phyloP scores from a whole-genome alignment of 2,329 filamentous ascomycete genomes.

The Ceratocystis papillata region DNA sequence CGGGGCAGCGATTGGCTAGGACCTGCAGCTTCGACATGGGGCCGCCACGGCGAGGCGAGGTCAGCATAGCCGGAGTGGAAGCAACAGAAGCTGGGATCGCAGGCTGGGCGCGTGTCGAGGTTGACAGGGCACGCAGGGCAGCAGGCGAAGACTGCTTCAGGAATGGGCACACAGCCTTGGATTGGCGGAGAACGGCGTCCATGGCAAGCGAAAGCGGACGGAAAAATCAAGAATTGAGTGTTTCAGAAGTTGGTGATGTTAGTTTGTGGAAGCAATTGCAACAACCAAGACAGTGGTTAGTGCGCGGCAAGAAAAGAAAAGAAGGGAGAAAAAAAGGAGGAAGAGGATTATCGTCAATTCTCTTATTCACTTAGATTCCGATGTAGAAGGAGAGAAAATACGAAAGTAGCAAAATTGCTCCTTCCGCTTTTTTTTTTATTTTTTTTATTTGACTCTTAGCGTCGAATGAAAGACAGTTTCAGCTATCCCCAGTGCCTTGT shows the following conservation, averaged over 20 bases:
- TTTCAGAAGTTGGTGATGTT: not conserved
- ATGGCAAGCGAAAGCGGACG: conserved; percentile 39
- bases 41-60: conserved; percentile 63
- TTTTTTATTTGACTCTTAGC: not conserved
- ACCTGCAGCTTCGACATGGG: conserved; percentile 96
- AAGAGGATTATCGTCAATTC: not conserved
- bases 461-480: not conserved
- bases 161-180: conserved; percentile 94
- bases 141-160: conserved; percentile 87
- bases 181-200: conserved; percentile 92
- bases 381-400: not conserved
- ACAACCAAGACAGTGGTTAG: not conserved
- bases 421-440: conserved; percentile 2
- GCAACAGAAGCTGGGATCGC: conserved; percentile 31
- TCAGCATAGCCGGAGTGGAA: not conserved
- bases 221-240: not conserved
- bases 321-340: conserved; percentile 16
- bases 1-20: conserved; percentile 84
- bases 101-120: conserved; percentile 50
- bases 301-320: not conserved
- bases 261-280: conserved; percentile 3
- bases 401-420: not conserved
- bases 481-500: not conserved
- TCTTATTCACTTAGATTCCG: not conserved
- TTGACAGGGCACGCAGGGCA: conserved; percentile 80